Evolutionary conservation across 441 rosid species (phyloP).

Genomic region (Gossypium davidsonii): DNA sequence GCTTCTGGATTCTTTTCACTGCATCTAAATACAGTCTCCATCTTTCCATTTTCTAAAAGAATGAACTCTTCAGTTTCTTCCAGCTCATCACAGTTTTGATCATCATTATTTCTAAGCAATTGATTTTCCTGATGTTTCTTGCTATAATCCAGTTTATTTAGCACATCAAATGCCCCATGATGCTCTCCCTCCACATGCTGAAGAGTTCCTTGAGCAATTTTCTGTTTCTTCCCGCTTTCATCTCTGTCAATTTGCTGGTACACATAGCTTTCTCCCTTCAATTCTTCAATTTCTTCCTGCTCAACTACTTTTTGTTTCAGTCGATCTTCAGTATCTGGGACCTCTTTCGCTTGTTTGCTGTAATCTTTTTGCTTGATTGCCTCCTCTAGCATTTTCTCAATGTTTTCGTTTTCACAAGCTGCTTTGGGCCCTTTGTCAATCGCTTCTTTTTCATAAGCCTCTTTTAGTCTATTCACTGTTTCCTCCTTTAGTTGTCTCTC

Average conservation of each 20-base stretch:
- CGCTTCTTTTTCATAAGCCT: constrained; percentile 33
- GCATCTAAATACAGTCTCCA: constrained; percentile 15
- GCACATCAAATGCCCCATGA: constrained; percentile 12
- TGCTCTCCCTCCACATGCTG: constrained; percentile 22
- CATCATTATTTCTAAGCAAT: constrained; percentile 22
- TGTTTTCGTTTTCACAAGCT: constrained; percentile 36
- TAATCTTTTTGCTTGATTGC: constrained; percentile 12
- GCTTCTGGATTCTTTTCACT: constrained; percentile 27
- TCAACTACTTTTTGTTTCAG: constrained; percentile 19
- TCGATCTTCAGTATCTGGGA: constrained; percentile 24
- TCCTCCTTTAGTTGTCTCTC: constrained; percentile 35
- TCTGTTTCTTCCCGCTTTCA: constrained; percentile 16
- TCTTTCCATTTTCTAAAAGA: constrained; percentile 25
- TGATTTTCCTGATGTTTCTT: constrained; percentile 20
- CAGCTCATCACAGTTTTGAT: constrained; percentile 20
- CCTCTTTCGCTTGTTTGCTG: constrained; percentile 12
- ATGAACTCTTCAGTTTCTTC: constrained; percentile 25
- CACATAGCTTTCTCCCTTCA: constrained; percentile 23
- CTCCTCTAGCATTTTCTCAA: constrained; percentile 16
- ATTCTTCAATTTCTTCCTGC: constrained; percentile 26
- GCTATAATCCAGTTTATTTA: constrained; percentile 14
- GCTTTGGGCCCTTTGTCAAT: constrained; percentile 33
- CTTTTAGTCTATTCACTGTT: constrained; percentile 30
- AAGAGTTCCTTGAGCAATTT: constrained; percentile 21
- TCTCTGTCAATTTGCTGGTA: constrained; percentile 12